Percentiles rank a stretch among this genome's conserved stretches.
Evolutionary conservation across 2,329 filamentous ascomycete species (phyloP).

Genomic region (Sporothrix dimorphospora): DNA sequence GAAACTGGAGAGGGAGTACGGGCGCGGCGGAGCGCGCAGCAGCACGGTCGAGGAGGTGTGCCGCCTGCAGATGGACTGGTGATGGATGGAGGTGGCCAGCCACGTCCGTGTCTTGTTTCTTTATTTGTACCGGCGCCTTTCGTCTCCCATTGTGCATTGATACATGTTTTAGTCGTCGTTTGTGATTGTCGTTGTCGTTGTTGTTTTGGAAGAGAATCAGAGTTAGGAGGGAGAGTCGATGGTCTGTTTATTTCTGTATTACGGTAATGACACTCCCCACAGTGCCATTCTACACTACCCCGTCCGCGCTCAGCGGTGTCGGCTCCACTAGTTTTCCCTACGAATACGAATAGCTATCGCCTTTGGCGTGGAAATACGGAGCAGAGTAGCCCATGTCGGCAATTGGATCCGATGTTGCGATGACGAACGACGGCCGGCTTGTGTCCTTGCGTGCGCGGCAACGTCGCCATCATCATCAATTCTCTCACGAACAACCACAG

Average conservation of each 20-base stretch:
- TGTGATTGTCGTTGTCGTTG: not conserved
- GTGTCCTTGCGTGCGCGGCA: slow-evolving; percentile 8
- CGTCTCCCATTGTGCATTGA: not conserved
- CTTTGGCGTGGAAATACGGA: not conserved
- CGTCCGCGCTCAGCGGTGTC: not conserved
- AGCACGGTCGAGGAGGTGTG: slow-evolving; percentile 21
- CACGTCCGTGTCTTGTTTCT: not conserved
- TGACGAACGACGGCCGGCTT: slow-evolving; percentile 6
- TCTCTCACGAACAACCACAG: not conserved
- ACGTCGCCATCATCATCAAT: not conserved
- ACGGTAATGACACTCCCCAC: not conserved
- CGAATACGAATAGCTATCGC: not conserved
- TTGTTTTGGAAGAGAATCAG: not conserved
- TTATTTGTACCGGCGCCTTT: not conserved
- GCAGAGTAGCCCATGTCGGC: not conserved
- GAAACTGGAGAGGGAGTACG: not conserved
- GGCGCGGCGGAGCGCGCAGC: not conserved
- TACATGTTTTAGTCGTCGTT: not conserved
- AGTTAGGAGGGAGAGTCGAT: not conserved
- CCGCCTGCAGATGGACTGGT: slow-evolving; percentile 14
- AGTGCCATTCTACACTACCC: not conserved
- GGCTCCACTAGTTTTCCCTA: not conserved
- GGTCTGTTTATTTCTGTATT: not conserved
- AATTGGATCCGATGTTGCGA: slow-evolving; percentile 18
- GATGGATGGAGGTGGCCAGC: not conserved